phyloP scores from a whole-genome alignment of 2,329 filamentous ascomycete genomes.

The Rhexocercosporidium sp. region DNA sequence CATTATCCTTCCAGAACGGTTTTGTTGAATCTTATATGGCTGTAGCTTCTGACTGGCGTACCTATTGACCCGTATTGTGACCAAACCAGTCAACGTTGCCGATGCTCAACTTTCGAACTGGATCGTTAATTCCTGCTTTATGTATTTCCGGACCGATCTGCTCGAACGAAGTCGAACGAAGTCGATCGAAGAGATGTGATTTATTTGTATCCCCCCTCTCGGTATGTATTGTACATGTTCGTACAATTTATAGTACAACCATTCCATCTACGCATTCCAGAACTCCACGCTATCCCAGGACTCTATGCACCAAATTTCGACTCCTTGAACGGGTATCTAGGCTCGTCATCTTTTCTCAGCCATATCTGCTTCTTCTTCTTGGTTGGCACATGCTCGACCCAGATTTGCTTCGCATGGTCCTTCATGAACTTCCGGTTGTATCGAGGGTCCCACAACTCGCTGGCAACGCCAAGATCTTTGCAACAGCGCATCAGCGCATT shows the following conservation, averaged over 20 bases:
- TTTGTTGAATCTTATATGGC: not conserved
- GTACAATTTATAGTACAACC: constrained; percentile 2
- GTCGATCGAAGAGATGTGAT: not conserved
- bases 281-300: not conserved
- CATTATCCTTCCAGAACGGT: not conserved
- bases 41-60: not conserved
- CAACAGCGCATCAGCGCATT: constrained; percentile 98
- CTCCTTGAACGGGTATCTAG: constrained; percentile 66
- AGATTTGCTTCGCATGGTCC: constrained; percentile 75
- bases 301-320: constrained; percentile 42
- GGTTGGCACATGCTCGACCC: constrained; percentile 84
- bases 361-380: constrained; percentile 93
- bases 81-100: no score
- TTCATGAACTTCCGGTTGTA: constrained; percentile 86
- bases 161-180: not conserved
- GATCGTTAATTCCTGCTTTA: not conserved
- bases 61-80: no score
- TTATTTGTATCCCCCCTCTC: not conserved
- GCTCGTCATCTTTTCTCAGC: constrained; percentile 80
- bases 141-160: not conserved
- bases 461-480: constrained; percentile 94
- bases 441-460: constrained; percentile 94
- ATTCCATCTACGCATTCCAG: not conserved
- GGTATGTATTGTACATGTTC: not conserved
- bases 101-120: not conserved